Evolutionary conservation across 306 rosid species (phyloP), one percentile per base, ranked within the genome.

Genomic region (Mimosa bimucronata): DNA sequence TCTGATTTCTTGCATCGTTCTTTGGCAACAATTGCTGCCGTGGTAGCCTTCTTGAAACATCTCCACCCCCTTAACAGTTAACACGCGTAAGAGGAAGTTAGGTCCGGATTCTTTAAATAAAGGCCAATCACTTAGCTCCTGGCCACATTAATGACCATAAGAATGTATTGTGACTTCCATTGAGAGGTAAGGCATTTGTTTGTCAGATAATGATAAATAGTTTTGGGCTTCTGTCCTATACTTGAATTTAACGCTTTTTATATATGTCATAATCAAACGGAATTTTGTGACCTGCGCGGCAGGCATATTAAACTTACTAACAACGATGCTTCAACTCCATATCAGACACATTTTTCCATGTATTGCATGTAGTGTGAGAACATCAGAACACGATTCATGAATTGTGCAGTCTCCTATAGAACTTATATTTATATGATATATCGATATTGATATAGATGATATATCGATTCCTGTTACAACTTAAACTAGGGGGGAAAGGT

Each of bases 271-370:
- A 15, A n/a, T 52, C 41, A 64, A 21, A 61, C 65, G 52, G 71
- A 38, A 10, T 12, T 67, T 8, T 71, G 23, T 70, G 65, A 60
- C 77, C 52, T 25, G 40, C 57, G 26, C 21, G 4, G 29, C 52
- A 29, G 80, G 79, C 48, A 18, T 19, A 26, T 30, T 50, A 75
- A 38, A 48, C 60, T 77, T 53, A 31, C 58, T 68, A 10, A 70
- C 23, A 31, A 18, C 30, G 41, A 13, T 62, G 18, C 6, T 75
- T 9, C 40, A 42, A 29, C 62, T 77, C 26, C 66, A 62, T 21
- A 23, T 9, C 7, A 9, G 62, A 55, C 62, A 21, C 28, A 25
- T 21, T 9, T 21, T n/a, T 55, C 28, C 29, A 9, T 9, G 29
- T 21, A 21, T 55, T 55, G 13, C 29, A 53, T 55, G 28, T 19